phyloP scores from a whole-genome alignment of 2,329 filamentous ascomycete species.

The Xylaria sp. region DNA sequence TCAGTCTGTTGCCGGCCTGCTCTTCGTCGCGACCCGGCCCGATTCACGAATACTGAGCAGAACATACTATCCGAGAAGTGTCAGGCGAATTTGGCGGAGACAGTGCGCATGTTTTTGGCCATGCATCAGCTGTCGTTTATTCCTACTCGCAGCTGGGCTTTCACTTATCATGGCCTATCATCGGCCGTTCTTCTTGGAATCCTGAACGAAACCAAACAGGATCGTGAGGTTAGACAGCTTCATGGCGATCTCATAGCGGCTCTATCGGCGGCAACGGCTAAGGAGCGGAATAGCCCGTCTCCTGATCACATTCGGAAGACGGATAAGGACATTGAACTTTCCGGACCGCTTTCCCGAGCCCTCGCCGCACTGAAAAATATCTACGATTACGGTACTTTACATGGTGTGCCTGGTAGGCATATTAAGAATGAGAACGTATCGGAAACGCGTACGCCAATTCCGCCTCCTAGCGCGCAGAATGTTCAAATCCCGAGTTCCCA shows the following conservation, averaged over 20 bases:
- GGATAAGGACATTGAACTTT: constrained; percentile 57
- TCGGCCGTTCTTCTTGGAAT: constrained; percentile 61
- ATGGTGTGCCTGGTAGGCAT: constrained; percentile 39
- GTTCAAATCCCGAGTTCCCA: constrained; percentile 26
- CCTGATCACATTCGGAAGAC: constrained; percentile 49
- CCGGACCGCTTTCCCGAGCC: constrained; percentile 56
- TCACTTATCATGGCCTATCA: constrained; percentile 62
- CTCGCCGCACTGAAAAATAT: constrained; percentile 59
- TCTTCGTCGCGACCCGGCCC: constrained; percentile 48
- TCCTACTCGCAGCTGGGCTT: constrained; percentile 62
- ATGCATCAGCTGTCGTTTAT: constrained; percentile 65
- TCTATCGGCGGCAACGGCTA: constrained; percentile 58
- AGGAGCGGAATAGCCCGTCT: constrained; percentile 50
- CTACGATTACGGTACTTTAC: constrained; percentile 58
- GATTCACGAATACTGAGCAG: constrained; percentile 49
- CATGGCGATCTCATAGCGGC: constrained; percentile 61
- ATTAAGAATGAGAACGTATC: constrained; percentile 48
- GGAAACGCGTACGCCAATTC: constrained; percentile 41
- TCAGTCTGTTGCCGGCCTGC: constrained; percentile 61
- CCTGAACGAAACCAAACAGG: constrained; percentile 56
- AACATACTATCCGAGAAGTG: constrained; percentile 52
- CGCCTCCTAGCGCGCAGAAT: constrained; percentile 39
- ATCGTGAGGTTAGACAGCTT: constrained; percentile 57
- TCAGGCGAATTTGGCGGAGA: constrained; percentile 58
- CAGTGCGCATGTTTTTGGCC: constrained; percentile 62